Base-by-base conservation (phyloP, 805 yeast species). In the Zygosaccharomyces siamensis region DNA sequence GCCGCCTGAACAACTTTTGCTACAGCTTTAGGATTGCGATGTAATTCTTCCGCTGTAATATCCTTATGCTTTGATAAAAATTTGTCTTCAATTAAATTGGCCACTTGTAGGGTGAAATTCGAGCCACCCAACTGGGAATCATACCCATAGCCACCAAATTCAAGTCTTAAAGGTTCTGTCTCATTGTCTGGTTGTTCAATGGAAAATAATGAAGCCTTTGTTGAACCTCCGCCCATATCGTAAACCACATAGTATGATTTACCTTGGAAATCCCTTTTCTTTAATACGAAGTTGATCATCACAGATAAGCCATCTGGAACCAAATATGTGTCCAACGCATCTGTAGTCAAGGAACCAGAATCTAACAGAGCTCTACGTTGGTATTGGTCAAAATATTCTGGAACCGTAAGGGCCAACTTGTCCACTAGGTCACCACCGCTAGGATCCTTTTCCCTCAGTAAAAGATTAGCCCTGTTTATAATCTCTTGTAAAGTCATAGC, bases 301-400 rank as follows among this genome's bases (percentile, higher is more conserved):
- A 88, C 89, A 2, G 98, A 93, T n/a, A 88, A 70, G 12, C 97
- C 97, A 64, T 92, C 97, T 61, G 86, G 90, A 2, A 90, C 86
- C 47, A 92, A 72, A 1, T 83, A 80, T 2, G 63, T 47, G 50
- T 83, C 78, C 39, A 77, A 72, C 50, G 83, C 68, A 20, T 84
- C 86, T 2, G 95, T 86, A 2, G 62, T 50, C 28, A 60, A 45
- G 86, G 73, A 43, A 75, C 78, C 86, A 3, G 90, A 80, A 56
- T 89, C 95, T 30, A 75, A 69, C 38, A 89, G 66, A 0, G 96
- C 87, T 36, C 70, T 70, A 60, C 96, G 79, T 63, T 88, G 85
- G 5, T 77, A 71, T 50, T 78, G 79, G 32, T 73, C 68, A 54
- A 83, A 86, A 57, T 69, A 83, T 5, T 86, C 82, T 7, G 98